Evolutionary conservation across 257 asterid genomes (phyloP).

Genomic region (Phtheirospermum japonicum): DNA sequence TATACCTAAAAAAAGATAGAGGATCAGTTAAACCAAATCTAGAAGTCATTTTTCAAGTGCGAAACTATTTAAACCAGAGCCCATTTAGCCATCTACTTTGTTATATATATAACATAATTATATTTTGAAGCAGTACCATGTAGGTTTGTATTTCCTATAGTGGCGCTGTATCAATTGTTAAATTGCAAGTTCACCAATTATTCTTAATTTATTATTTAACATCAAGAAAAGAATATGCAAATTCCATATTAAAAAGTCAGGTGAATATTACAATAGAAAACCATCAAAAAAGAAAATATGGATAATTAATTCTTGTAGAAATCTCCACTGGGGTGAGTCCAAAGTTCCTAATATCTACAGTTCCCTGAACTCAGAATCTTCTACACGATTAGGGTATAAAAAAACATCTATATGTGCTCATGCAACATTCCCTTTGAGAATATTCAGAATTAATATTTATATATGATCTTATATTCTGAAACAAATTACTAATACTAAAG

Average conservation of each 20-base stretch:
- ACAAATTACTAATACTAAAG: background rate
- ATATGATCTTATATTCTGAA: background rate
- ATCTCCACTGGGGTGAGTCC: background rate
- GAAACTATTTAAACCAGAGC: background rate
- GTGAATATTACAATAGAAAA: background rate
- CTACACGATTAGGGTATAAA: background rate
- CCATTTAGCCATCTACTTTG: background rate
- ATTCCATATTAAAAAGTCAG: slow-evolving; percentile 2
- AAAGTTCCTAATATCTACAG: background rate
- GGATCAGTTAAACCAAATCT: background rate
- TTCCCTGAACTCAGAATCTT: background rate
- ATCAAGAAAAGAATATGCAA: background rate
- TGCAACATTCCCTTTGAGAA: background rate
- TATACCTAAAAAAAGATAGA: background rate
- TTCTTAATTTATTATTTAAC: background rate
- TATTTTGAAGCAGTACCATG: slow-evolving; percentile 1
- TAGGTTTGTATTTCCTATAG: background rate
- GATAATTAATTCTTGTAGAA: slow-evolving; percentile 6
- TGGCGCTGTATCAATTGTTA: background rate
- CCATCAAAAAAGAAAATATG: background rate
- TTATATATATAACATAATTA: background rate
- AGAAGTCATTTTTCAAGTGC: slow-evolving; percentile 3
- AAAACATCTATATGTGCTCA: background rate
- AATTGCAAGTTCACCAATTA: slow-evolving; percentile 2
- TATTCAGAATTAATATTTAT: background rate